Conservation (phyloP, 2,329 filamentous ascomycete species). For the Fusarium penzigii region DNA sequence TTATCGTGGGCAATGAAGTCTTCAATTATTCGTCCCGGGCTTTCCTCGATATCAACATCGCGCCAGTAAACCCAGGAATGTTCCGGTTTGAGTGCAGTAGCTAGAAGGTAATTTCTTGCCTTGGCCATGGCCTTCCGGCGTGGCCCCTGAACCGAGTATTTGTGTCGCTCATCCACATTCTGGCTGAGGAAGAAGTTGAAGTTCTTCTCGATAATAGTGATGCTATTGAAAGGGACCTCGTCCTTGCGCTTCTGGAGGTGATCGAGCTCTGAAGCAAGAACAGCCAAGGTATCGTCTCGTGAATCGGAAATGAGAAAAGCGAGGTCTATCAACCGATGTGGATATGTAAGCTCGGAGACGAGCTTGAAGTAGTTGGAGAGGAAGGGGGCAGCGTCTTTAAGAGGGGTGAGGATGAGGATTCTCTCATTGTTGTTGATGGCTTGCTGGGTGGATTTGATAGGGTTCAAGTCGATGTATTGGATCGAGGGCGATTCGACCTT, state of each 20-base stretch:
- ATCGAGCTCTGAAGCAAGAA: conserved; percentile 81
- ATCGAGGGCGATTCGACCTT: conserved; percentile 82
- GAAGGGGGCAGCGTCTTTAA: conserved; percentile 83
- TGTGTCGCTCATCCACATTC: conserved; percentile 79
- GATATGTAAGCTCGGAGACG: conserved; percentile 85
- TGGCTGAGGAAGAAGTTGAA: conserved; percentile 78
- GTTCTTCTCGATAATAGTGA: conserved; percentile 85
- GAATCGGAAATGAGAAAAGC: conserved; percentile 94
- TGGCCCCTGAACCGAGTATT: conserved; percentile 84
- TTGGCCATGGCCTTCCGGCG: conserved; percentile 86
- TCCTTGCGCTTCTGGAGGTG: conserved; percentile 82
- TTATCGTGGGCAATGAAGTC: conserved; percentile 93
- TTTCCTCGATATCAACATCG: conserved; percentile 94
- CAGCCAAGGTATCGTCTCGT: conserved; percentile 86
- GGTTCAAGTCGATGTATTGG: conserved; percentile 79
- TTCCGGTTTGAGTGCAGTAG: conserved; percentile 81
- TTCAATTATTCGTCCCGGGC: conserved; percentile 82
- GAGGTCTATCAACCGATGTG: conserved; percentile 91
- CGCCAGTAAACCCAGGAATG: conserved; percentile 99
- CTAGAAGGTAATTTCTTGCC: conserved; percentile 89
- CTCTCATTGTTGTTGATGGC: conserved; percentile 81
- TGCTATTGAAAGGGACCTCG: conserved; percentile 82
- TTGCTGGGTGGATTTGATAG: conserved; percentile 76
- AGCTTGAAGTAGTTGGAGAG: conserved; percentile 93
- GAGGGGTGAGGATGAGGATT: conserved; percentile 86